These are phyloP conservation scores for Ustilago curta DNA, from an alignment of 1,284 basidiomycete species.

Conservation along the genomic window DNA sequence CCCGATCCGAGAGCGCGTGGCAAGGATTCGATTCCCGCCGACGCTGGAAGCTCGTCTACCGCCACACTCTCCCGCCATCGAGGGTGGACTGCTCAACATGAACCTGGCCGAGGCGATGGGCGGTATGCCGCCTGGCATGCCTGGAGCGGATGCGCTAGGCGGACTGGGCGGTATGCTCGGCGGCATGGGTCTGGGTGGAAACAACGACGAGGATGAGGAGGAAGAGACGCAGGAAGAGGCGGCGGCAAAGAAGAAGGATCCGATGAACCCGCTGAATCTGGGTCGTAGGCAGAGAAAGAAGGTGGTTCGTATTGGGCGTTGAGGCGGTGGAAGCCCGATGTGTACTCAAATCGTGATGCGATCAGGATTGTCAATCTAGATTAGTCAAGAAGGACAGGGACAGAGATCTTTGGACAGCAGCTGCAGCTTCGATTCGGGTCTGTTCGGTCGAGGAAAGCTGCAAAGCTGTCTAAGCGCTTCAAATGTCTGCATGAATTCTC, in stretches of 20 bases:
- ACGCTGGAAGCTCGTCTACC: constrained; percentile 55
- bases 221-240: constrained; percentile 34
- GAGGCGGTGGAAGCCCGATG: constrained; percentile 6
- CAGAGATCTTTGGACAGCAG: too few relatives aligned
- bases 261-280: constrained; percentile 49
- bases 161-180: constrained; percentile 66
- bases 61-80: constrained; percentile 61
- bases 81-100: constrained; percentile 63
- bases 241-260: constrained; percentile 50
- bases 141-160: constrained; percentile 52
- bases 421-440: too few relatives aligned
- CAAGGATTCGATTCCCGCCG: constrained; percentile 43
- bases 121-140: constrained; percentile 50
- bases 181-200: constrained; percentile 60
- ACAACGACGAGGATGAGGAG: constrained; percentile 62
- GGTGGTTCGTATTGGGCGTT: constrained; percentile 65
- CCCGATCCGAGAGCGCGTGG: constrained; percentile 46
- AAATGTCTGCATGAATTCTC: too few relatives aligned
- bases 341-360: background rate
- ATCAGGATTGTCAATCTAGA: background rate
- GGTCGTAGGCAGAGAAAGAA: constrained; percentile 63
- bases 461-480: too few relatives aligned
- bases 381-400: too few relatives aligned
- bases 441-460: too few relatives aligned
- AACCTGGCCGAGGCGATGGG: constrained; percentile 63